Evolutionary conservation across 345 rosid species (phyloP).

Genomic region (Brassica rapa): DNA sequence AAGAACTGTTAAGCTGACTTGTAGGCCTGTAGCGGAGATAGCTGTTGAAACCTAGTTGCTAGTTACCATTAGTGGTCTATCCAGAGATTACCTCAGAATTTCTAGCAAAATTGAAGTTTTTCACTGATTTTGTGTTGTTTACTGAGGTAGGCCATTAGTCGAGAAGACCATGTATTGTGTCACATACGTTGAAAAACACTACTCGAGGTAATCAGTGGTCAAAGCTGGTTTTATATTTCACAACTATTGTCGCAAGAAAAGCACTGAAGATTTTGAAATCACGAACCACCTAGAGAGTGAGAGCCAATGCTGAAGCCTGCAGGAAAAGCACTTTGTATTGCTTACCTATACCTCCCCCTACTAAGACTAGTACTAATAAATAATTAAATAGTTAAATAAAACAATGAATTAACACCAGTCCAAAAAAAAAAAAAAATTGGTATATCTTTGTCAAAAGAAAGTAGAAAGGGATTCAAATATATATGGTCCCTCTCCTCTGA

Average conservation of each 20-base stretch:
- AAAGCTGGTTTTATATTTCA: conserved; percentile 8
- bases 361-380: conserved; percentile 7
- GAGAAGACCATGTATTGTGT: background rate
- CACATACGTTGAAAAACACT: background rate
- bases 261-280: conserved; percentile 34
- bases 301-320: conserved; percentile 32
- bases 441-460: conserved; percentile 22
- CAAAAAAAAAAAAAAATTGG: background rate
- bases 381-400: conserved; percentile 3
- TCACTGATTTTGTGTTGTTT: background rate
- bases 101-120: background rate
- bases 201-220: conserved; percentile 33
- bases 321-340: conserved; percentile 29
- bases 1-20: conserved; percentile 15
- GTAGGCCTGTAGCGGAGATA: conserved; percentile 3
- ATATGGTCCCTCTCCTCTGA: conserved; percentile 40
- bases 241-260: conserved; percentile 22
- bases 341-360: conserved; percentile 7
- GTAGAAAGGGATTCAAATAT: conserved; percentile 2
- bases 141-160: background rate
- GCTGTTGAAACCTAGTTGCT: conserved; percentile 25
- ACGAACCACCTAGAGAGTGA: conserved; percentile 37
- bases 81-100: background rate
- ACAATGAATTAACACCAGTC: background rate
- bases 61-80: conserved; percentile 11